Evolutionary conservation across 139 green algal species (phyloP).

Genomic region (Zygnema circumcarinatum): DNA sequence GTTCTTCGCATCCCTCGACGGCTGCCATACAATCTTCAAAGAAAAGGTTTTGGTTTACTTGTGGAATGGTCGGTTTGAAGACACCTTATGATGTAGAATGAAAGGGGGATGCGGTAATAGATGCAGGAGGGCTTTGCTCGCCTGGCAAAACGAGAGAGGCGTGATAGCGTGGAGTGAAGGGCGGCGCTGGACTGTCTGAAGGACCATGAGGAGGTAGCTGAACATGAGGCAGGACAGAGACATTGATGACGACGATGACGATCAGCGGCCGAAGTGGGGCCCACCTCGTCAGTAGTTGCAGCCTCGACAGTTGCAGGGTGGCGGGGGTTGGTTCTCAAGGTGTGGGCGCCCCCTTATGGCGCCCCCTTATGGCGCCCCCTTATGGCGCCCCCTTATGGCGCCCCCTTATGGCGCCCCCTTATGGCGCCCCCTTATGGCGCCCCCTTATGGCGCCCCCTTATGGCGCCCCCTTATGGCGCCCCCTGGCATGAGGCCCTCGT

Average conservation of each 20-base stretch:
- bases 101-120: background rate
- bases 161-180: background rate
- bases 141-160: conserved; percentile 35
- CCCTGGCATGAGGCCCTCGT: background rate
- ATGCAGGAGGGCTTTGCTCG: conserved; percentile 45
- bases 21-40: background rate
- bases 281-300: background rate
- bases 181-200: conserved; percentile 62
- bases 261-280: conserved; percentile 4
- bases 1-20: background rate
- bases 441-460: no score
- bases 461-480: no score
- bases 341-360: background rate
- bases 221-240: conserved; percentile 89
- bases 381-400: no score
- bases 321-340: background rate
- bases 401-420: no score
- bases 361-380: no score
- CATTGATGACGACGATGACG: conserved; percentile 77
- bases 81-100: background rate
- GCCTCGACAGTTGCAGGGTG: background rate
- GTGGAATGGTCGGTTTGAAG: background rate
- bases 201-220: conserved; percentile 73
- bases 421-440: no score
- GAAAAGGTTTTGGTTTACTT: background rate